phyloP scores from a whole-genome alignment of 495 filamentous ascomycete genomes.

The Podospora pseudocomata region DNA sequence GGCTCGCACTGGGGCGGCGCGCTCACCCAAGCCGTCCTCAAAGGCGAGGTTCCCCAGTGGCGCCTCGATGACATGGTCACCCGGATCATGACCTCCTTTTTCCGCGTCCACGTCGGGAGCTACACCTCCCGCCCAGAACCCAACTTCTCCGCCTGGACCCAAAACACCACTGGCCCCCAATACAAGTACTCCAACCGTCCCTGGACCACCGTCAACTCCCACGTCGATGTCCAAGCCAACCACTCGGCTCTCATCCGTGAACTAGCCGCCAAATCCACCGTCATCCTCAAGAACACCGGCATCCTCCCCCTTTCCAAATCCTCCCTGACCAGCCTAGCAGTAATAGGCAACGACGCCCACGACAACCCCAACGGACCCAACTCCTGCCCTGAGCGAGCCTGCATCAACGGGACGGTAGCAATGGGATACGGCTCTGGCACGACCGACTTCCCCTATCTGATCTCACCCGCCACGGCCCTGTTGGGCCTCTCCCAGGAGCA shows the following conservation, averaged over 20 bases:
- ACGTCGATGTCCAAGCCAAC: constrained; percentile 50
- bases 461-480: constrained; percentile 55
- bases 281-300: constrained; percentile 60
- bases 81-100: constrained; percentile 83
- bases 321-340: constrained; percentile 44
- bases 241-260: constrained; percentile 50
- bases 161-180: constrained; percentile 65
- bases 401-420: constrained; percentile 53
- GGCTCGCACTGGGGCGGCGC: constrained; percentile 65
- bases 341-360: constrained; percentile 63
- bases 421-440: constrained; percentile 58
- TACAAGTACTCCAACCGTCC: constrained; percentile 57
- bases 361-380: constrained; percentile 46
- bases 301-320: constrained; percentile 45
- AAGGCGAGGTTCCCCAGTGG: constrained; percentile 68
- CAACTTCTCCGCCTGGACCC: constrained; percentile 85
- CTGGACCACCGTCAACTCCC: constrained; percentile 63
- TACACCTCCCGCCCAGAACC: constrained; percentile 56
- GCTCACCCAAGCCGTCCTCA: constrained; percentile 71
- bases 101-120: constrained; percentile 71
- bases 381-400: constrained; percentile 43
- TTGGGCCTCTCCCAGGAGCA: constrained; percentile 34
- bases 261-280: constrained; percentile 55
- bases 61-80: constrained; percentile 90
- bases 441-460: constrained; percentile 65